Evolutionary conservation across 176 grass and related monocot genomes (phyloP).

Genomic region (Raddia distichophylla): DNA sequence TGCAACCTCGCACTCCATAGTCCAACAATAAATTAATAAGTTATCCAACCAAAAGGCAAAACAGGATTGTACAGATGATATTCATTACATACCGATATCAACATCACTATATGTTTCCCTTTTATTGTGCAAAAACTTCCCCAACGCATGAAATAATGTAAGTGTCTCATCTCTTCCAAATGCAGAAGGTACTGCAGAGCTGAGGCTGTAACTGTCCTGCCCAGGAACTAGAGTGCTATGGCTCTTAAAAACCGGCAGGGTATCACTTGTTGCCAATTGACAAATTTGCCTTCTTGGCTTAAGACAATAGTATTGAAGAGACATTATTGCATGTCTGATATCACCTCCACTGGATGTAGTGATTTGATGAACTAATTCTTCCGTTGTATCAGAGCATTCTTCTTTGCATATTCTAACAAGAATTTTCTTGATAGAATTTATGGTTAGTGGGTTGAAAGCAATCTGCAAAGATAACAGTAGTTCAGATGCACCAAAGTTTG

Average conservation of each 20-base stretch:
- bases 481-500: slow-evolving; percentile 9
- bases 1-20: not conserved
- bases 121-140: slow-evolving; percentile 98
- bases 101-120: slow-evolving; percentile 53
- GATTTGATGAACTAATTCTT: slow-evolving; percentile 79
- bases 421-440: slow-evolving; percentile 87
- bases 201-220: slow-evolving; percentile 35
- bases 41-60: not conserved
- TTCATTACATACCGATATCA: slow-evolving; percentile 50
- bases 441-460: slow-evolving; percentile 79
- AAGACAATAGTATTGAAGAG: slow-evolving; percentile 87
- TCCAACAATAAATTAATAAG: slow-evolving; percentile 13
- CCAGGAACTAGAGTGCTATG: slow-evolving; percentile 32
- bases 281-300: slow-evolving; percentile 46
- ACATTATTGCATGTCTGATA: slow-evolving; percentile 94
- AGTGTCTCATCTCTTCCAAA: slow-evolving; percentile 92
- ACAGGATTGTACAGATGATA: slow-evolving; percentile 23
- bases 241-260: slow-evolving; percentile 32
- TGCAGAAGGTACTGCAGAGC: slow-evolving; percentile 45
- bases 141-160: slow-evolving; percentile 87
- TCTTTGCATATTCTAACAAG: slow-evolving; percentile 83
- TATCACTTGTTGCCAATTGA: slow-evolving; percentile 39
- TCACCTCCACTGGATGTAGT: slow-evolving; percentile 83
- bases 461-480: slow-evolving; percentile 58
- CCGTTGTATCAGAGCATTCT: slow-evolving; percentile 60